Conservation (phyloP, 2,329 filamentous ascomycete species). For the Fusarium duplospermum region DNA sequence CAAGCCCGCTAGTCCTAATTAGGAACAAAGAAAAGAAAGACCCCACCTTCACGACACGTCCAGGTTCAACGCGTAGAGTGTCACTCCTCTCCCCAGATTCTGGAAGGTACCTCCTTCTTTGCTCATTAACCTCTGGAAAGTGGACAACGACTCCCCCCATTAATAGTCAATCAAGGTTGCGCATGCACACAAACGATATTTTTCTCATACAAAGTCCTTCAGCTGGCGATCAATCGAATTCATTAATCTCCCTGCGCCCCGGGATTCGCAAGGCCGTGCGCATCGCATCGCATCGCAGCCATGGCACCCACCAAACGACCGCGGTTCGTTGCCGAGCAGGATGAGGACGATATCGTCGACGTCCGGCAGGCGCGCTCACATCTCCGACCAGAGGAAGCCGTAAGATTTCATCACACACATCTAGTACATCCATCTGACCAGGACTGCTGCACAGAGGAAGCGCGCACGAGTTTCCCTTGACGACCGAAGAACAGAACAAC, state of each 20-base stretch:
- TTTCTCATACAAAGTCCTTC: background rate
- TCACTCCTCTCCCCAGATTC: constrained; percentile 1
- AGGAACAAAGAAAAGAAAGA: background rate
- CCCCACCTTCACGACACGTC: constrained; percentile 23
- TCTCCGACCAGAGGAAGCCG: constrained; percentile 52
- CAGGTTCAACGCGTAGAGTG: constrained; percentile 41
- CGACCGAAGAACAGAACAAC: constrained; percentile 26
- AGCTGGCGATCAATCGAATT: background rate
- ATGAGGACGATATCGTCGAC: constrained; percentile 51
- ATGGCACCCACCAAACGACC: constrained; percentile 57
- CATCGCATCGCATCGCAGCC: background rate
- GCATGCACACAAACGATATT: background rate
- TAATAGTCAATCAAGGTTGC: background rate
- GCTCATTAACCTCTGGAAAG: background rate
- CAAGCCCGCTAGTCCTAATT: constrained; percentile 18
- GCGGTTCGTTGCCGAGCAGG: constrained; percentile 50
- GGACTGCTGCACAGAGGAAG: constrained; percentile 44
- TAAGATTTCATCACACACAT: constrained; percentile 45
- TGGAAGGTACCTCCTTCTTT: constrained; percentile 1
- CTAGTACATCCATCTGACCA: background rate
- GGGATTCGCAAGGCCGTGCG: constrained; percentile 19
- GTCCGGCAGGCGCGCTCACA: constrained; percentile 56
- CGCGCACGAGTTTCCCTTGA: constrained; percentile 49
- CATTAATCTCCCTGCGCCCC: background rate
- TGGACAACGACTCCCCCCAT: background rate